Evolutionary conservation across 2,329 filamentous ascomycete genomes (phyloP), one percentile per base, ranked within the genome.

Genomic region (Clonostachys rhizophaga): DNA sequence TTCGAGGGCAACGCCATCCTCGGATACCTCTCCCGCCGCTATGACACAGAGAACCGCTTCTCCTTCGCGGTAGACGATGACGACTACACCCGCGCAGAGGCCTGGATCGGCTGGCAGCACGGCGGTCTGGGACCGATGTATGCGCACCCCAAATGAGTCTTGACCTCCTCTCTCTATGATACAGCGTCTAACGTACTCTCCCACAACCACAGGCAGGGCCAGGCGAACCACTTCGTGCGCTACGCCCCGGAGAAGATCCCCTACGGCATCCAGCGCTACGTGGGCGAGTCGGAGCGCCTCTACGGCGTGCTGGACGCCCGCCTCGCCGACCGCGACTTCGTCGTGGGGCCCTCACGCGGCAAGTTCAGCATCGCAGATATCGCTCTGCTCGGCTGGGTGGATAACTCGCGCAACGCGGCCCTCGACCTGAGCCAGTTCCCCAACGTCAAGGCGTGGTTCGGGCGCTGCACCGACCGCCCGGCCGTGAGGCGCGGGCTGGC

Each of bases 1-100:
- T 92, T 91, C 57, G 89, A 94, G 65, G 84, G 83, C 42, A 78
- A 83, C 43, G 79, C 84, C 50, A 91, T 91, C 57, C 74, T 91
- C 58, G 73, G 79, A 49, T 92, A 92, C 63, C 74, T 92, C 17
- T 78, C 82, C 10, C 79, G 84, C n/a, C 78, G 78, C 52, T 91
- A 91, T 59, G 87, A 91, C 61, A 70, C 71, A 0, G 14, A 85
- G 46, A 91, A 91, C 58, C 67, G 91, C 3, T 91, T 91, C 56
- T 72, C 82, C 0, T 65, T 91, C 0, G 84, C 86, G 2, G 71
- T 91, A 45, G 90, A 90, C 58, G 68, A 66, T 45, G 55, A 66
- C 46, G 63, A 68, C 51, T 64, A 64, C 50, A 63, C 62, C 5
- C 56, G 57, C 13, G 58, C 62, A 11, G 60, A 66, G 51, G 49